Percentiles rank a stretch among this genome's conserved stretches.
Evolutionary conservation across 1,139 yeast species (phyloP).

Genomic region (Suhomyces taliae): DNA sequence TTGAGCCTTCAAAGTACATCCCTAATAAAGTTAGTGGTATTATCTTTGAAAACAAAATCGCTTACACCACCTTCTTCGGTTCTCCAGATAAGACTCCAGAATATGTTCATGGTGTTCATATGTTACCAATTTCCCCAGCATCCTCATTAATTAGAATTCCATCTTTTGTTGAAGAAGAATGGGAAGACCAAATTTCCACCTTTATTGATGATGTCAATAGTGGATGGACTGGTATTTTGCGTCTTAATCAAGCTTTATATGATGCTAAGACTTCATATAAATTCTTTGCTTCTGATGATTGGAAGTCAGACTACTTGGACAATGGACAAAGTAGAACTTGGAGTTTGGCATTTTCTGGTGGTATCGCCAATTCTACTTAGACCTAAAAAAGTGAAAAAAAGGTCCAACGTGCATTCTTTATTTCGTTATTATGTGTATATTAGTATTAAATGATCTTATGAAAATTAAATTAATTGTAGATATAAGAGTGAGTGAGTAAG

Average conservation of each 20-base stretch:
- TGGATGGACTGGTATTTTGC: constrained; percentile 89
- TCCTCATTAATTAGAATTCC: constrained; percentile 74
- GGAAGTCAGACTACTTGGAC: constrained; percentile 61
- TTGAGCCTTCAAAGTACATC: constrained; percentile 57
- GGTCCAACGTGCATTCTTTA: neutral
- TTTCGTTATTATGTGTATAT: constrained; percentile 3
- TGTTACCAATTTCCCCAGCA: constrained; percentile 86
- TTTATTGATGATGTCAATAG: constrained; percentile 58
- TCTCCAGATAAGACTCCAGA: constrained; percentile 45
- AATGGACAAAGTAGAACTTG: constrained; percentile 90
- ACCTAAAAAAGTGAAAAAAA: neutral
- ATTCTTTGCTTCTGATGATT: constrained; percentile 60
- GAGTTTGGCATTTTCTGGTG: constrained; percentile 65
- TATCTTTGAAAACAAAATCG: constrained; percentile 81
- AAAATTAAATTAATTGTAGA: neutral
- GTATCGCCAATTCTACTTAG: constrained; percentile 13
- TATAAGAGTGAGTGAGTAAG: too few relatives aligned
- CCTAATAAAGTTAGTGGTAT: constrained; percentile 76
- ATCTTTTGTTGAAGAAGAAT: constrained; percentile 74
- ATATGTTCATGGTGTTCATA: constrained; percentile 94
- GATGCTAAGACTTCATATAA: constrained; percentile 67
- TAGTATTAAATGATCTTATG: neutral
- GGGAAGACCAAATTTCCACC: constrained; percentile 55
- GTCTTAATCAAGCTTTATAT: constrained; percentile 72
- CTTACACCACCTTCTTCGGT: constrained; percentile 91